Evolutionary conservation across 805 yeast genomes (phyloP), one percentile per base, ranked within the genome.

Genomic region (Kuraishia cidri): DNA sequence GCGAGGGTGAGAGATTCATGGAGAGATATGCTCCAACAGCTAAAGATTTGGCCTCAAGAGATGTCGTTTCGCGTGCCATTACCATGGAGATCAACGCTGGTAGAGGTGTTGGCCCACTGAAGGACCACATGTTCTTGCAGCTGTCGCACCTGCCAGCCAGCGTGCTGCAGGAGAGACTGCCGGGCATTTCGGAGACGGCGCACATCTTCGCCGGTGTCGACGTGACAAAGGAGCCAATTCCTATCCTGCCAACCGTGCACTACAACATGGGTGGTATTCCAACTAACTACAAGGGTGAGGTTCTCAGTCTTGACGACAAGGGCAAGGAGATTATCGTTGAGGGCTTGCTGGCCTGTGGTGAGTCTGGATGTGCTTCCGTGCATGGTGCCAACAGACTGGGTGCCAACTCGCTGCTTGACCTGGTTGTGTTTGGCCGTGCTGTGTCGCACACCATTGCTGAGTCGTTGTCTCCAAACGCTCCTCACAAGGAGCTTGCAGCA

Each of bases 221-320:
- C 64, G 97, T 90, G 45, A 92, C 98, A 38, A 92, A 92, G 70
- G 97, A 90, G 68, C 98, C 98, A 54, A 92, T 92, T 59, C 98
- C 97, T 50, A 88, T 90, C 50, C 64, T 92, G 48, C 98, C 98
- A 50, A 90, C 98, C 45, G 98, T 92, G 40, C 98, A 90, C 66
- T 90, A 92, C 72, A 90, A 90, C 66, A 90, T 90, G 98, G 98
- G 98, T 64, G 97, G 97, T 78, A 85, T 90, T 46, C 98, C 98
- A 61, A 92, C 98, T 46, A 85, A 81, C 62, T 92, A 86, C 82
- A 83, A 80, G 45, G 98, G 97, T 69, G 97, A 90, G 68, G 97
- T 78, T 33, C 58, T 90, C 42, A 85, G 85, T 30, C 55, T 80
- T 50, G 86, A 82, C 54, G 90, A 74, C 54, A 66, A 72, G 44